Conservation (phyloP, 2,329 filamentous ascomycete genomes). For the Cercospora citrullina region DNA sequence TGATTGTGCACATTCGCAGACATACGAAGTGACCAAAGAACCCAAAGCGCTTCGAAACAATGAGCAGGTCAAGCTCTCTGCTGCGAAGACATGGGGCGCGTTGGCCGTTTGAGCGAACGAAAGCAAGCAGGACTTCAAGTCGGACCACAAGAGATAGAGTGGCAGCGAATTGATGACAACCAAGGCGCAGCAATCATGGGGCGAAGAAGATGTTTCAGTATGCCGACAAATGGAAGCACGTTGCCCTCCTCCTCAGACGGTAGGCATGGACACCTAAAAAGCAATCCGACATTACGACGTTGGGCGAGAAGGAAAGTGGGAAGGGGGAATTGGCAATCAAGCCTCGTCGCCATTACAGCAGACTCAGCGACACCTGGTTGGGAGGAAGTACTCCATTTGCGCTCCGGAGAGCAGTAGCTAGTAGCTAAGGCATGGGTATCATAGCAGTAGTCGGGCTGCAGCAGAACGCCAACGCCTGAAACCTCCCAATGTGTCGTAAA, state of each 20-base stretch:
- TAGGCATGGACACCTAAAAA: background rate
- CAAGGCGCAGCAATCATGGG: background rate
- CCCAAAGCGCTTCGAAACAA: background rate
- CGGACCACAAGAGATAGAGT: background rate
- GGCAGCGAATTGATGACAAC: background rate
- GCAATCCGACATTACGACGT: conserved; percentile 11
- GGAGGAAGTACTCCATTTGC: conserved; percentile 19
- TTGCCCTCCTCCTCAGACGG: background rate
- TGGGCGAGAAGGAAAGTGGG: conserved; percentile 9
- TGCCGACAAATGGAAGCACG: background rate
- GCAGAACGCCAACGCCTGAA: conserved; percentile 24
- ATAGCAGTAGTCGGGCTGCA: conserved; percentile 8
- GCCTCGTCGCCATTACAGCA: conserved; percentile 24
- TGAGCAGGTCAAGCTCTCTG: background rate
- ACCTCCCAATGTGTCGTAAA: conserved; percentile 23
- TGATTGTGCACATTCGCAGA: background rate
- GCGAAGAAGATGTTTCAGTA: background rate
- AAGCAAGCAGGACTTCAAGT: background rate
- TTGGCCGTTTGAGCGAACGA: background rate
- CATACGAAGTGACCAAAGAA: no score
- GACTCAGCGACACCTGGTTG: conserved; percentile 27
- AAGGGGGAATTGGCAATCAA: conserved; percentile 26
- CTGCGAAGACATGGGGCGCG: background rate
- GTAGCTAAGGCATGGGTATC: conserved; percentile 17
- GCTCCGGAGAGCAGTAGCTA: conserved; percentile 11